Conservation (phyloP, 192 early-diverging fungal species). For the Funneliformis mosseae region DNA sequence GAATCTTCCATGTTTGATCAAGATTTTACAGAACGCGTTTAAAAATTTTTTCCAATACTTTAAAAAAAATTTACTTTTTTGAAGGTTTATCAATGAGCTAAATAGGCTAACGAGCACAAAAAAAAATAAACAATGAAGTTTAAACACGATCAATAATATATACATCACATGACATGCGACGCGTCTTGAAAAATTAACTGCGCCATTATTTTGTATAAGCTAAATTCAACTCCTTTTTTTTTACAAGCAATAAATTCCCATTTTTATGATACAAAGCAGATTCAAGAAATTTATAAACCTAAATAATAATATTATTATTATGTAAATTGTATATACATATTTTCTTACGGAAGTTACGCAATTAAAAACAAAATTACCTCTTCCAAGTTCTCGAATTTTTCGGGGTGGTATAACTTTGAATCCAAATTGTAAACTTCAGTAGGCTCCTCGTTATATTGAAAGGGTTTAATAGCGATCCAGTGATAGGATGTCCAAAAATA, state of each 20-base stretch:
- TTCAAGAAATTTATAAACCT: constrained; percentile 16
- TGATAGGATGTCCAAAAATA: constrained; percentile 22
- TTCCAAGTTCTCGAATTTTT: constrained; percentile 7
- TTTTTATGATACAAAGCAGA: neutral
- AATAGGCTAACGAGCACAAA: too few relatives aligned
- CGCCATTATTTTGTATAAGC: too few relatives aligned
- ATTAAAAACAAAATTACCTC: neutral
- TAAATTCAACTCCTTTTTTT: neutral
- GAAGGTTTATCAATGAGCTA: too few relatives aligned
- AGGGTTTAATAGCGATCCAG: constrained; percentile 33
- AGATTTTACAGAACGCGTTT: too few relatives aligned
- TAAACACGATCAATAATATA: too few relatives aligned
- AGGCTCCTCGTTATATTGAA: neutral
- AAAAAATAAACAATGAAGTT: too few relatives aligned
- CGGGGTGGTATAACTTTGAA: constrained; percentile 4
- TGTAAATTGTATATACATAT: neutral
- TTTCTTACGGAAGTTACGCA: neutral
- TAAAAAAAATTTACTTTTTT: too few relatives aligned
- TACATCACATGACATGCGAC: too few relatives aligned
- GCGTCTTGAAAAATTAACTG: too few relatives aligned
- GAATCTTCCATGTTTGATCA: too few relatives aligned
- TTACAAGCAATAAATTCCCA: constrained; percentile 12
- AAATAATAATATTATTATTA: neutral
- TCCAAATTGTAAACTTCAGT: constrained; percentile 18
- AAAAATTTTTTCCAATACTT: neutral